Conservation (phyloP, 2,329 filamentous ascomycete species). For the Xylaria arbuscula region DNA sequence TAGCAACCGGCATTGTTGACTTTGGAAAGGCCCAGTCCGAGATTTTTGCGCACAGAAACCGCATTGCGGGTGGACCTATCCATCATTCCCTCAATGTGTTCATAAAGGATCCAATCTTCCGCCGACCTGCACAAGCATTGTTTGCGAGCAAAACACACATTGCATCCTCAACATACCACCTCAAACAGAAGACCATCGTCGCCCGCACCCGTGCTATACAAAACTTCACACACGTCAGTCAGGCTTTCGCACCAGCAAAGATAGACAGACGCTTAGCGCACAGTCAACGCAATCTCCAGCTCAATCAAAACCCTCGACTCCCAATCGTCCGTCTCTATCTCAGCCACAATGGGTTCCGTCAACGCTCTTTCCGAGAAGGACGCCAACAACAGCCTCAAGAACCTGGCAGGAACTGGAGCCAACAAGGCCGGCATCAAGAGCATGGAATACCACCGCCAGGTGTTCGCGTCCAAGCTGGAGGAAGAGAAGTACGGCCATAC, state of each 20-base stretch:
- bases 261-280: neutral
- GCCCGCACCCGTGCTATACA: neutral
- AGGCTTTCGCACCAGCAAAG: constrained; percentile 24
- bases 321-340: neutral
- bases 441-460: constrained; percentile 82
- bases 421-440: constrained; percentile 66
- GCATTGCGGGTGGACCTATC: constrained; percentile 25
- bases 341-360: constrained; percentile 62
- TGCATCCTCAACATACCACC: constrained; percentile 11
- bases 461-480: constrained; percentile 77
- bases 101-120: constrained; percentile 31
- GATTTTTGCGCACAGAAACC: constrained; percentile 33
- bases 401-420: constrained; percentile 45
- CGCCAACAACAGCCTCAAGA: constrained; percentile 63
- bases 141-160: constrained; percentile 5
- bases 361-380: constrained; percentile 74
- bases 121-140: constrained; percentile 53
- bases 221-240: neutral
- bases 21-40: constrained; percentile 25
- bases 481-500: constrained; percentile 65
- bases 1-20: constrained; percentile 41
- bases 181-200: neutral
- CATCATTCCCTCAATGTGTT: constrained; percentile 7
- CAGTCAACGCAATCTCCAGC: constrained; percentile 1
- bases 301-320: neutral